Percentiles rank a stretch among this genome's conserved stretches.
Conservation (phyloP, 2,329 filamentous ascomycete genomes). For the Madurella mycetomatis region DNA sequence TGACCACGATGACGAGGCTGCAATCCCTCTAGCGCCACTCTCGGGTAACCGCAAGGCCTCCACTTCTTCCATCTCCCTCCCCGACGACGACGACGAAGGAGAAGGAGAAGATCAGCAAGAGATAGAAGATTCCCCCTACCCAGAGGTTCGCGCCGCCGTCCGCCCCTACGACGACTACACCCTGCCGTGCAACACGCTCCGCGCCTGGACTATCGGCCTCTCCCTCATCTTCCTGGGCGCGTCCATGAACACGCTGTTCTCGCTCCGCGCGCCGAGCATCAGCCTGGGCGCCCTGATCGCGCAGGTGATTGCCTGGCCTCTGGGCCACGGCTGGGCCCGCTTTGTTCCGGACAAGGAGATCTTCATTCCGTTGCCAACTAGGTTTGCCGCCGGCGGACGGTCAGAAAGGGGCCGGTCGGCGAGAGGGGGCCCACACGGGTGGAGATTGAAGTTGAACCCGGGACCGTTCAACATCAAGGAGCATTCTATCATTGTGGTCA, state of each 20-base stretch:
- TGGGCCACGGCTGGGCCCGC: conserved; percentile 58
- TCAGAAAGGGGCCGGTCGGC: neutral
- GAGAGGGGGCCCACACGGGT: neutral
- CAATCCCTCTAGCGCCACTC: neutral
- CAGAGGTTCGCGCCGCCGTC: conserved; percentile 61
- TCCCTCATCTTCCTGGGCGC: conserved; percentile 53
- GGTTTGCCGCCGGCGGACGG: neutral
- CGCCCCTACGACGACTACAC: conserved; percentile 58
- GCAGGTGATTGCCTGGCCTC: conserved; percentile 60
- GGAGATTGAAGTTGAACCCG: conserved; percentile 50
- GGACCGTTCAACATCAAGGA: conserved; percentile 69
- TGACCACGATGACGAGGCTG: conserved; percentile 15
- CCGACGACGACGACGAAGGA: conserved; percentile 26
- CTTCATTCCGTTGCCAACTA: neutral
- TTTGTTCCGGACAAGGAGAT: conserved; percentile 49
- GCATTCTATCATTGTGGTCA: conserved; percentile 63
- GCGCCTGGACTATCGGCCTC: conserved; percentile 61
- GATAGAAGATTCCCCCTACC: conserved; percentile 59
- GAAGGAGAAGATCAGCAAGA: conserved; percentile 33
- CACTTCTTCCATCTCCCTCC: neutral
- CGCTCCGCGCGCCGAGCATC: conserved; percentile 57
- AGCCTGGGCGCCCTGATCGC: conserved; percentile 57
- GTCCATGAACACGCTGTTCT: conserved; percentile 61
- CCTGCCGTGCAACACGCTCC: conserved; percentile 60
- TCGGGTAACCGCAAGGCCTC: neutral